Base-by-base conservation (phyloP, 768 basidiomycete species). In the Russula vinacea region DNA sequence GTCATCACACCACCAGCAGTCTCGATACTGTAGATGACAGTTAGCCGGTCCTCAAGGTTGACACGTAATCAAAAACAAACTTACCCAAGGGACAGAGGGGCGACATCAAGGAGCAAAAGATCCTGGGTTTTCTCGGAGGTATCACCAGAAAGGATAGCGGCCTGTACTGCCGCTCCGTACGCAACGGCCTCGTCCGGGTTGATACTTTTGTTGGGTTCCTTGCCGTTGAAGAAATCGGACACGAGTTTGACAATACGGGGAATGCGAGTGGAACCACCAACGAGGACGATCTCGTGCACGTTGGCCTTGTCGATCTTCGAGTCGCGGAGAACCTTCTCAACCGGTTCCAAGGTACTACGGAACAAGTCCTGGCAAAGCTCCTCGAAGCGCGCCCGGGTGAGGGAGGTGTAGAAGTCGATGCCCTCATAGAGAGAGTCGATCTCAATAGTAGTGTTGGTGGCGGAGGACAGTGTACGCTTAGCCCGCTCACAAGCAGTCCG, bases 1-100 rank as follows among this genome's bases (percentile, higher is more conserved):
- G 96, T 98, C 92, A 98, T 95, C 74, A 98, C 95, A 85, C 96
- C 96, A 77, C 95, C 96, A 68, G 94, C 94, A 44, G 96, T 98
- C 81, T 98, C 96, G 73, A 98, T 97, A 87, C 94, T 68, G 45
- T 7, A 17, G 11, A 29, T 24, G 32, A 42, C 0, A 3, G 13
- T 37, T 72, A 33, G 71, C 58, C 22, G 58, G 65, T 42, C n/a
- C n/a, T n/a, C 26, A 75, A 76, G 54, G 74, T 26, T 51, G 69
- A 65, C 75, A 73, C 71, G 39, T 10, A 13, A 19, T 13, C 16
- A 17, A 53, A 24, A 16, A 22, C 8, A 4, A 32, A 57, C 67
- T 45, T n/a, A 68, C 67, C 67, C 94, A 66, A 88, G 84, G 59
- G 92, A 94, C 56, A 94, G 78, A 64, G 89, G 95, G 62, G 90